phyloP scores from a whole-genome alignment of 805 yeast species.

The Saccharomyces mikatae region DNA sequence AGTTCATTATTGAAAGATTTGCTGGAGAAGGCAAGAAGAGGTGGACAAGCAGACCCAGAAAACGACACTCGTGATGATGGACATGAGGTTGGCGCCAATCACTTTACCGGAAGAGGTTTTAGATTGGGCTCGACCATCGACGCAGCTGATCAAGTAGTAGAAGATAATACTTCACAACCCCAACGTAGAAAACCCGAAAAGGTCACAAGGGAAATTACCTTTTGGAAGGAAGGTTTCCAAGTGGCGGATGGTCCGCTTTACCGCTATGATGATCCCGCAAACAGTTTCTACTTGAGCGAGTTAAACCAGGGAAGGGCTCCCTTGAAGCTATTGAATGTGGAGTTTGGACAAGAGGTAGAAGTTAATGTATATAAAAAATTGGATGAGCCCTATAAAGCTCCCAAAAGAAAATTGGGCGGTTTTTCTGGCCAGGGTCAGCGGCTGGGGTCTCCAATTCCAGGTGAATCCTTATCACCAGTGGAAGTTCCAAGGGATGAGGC shows the following conservation, averaged over 20 bases:
- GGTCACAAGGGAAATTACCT: conserved; percentile 75
- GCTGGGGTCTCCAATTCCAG: conserved; percentile 84
- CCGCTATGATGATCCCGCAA: conserved; percentile 89
- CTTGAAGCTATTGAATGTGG: conserved; percentile 67
- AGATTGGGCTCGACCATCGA: conserved; percentile 33
- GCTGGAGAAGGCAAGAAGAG: conserved; percentile 59
- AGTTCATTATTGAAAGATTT: conserved; percentile 45
- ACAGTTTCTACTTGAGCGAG: conserved; percentile 67
- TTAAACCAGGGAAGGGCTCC: conserved; percentile 91
- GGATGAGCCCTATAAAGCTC: conserved; percentile 74
- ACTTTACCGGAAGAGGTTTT: conserved; percentile 35
- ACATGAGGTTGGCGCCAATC: conserved; percentile 25
- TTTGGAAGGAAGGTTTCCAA: conserved; percentile 95
- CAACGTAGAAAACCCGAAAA: conserved; percentile 33
- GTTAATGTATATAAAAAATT: conserved; percentile 74
- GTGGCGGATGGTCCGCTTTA: conserved; percentile 85
- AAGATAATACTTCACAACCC: conserved; percentile 29
- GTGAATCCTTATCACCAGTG: conserved; percentile 37
- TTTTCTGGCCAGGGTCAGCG: conserved; percentile 76
- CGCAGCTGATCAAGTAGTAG: conserved; percentile 30
- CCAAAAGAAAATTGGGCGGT: conserved; percentile 55
- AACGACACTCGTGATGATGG: conserved; percentile 23
- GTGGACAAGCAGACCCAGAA: conserved; percentile 39
- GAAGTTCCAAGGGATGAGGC: conserved; percentile 18
- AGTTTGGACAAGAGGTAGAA: conserved; percentile 87